Evolutionary conservation across 2,329 filamentous ascomycete species (phyloP), one percentile per base, ranked within the genome.

Genomic region (Allantophomopsis lycopodina): DNA sequence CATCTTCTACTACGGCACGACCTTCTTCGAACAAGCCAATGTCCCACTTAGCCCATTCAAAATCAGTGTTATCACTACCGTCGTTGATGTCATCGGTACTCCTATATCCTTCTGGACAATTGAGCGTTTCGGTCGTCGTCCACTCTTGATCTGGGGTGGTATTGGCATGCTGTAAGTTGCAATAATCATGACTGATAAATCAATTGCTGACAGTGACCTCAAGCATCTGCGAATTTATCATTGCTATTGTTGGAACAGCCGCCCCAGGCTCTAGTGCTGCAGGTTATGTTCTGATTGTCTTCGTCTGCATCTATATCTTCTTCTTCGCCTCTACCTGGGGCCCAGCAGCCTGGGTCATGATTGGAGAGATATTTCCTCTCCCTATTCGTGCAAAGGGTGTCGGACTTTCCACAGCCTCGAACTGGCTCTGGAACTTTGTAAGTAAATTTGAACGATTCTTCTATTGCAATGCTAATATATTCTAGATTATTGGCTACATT

Each of bases 361-460:
- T 89, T 53, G 86, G 86, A 57, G 86, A 94, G 66, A 82, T 91
- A 61, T 94, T 83, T 75, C 85, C 86, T 42, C 75, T 94, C 39
- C 84, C 83, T 45, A 89, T 94, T 62, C 83, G 87, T 53, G 83
- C 87, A 32, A 83, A 84, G 49, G 87, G 87, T 65, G 85, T 94
- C 44, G 85, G 73, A 51, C 71, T 94, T 34, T 89, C 85, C 32
- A 93, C 87, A 6, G 83, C 86, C 44, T 86, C 79, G 56, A 93
- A 93, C 73, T 93, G 85, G 85, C 72, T 91, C 46, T 91, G 84
- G 83, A 91, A 87, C 66, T 85, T 79, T 59, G 71, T 69, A 85
- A 84, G 63, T 83, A 28, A 28, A 12, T 12, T 4, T 12, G 23
- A 28, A 8, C n/a, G 10, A 6, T 8, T 10, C 23, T 10, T 8